Evolutionary conservation across 495 filamentous ascomycete species (phyloP), one percentile per base, ranked within the genome.

Genomic region (Xylaria venustula): DNA sequence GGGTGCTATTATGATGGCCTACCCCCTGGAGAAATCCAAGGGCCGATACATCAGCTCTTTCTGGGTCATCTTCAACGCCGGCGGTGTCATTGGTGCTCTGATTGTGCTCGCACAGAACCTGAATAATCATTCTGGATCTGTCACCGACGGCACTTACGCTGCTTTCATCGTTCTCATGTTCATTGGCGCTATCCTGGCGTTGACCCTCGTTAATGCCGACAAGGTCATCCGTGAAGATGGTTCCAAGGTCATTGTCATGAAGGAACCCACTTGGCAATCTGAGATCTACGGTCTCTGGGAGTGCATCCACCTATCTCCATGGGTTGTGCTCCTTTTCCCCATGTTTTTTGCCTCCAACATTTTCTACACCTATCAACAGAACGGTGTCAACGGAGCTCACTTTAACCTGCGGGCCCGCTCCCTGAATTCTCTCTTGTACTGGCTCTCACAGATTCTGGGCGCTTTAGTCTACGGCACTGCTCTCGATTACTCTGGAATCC

Each of bases 61-160:
- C 75, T 97, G 93, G 93, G 85, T 90, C 55, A 96, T 97, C 66
- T 98, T 97, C 81, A 98, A 98, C 73, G 72, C 92, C 32, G 93
- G 93, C 62, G 93, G 86, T 67, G 93, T 96, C 56, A 91, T 97
- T 78, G 93, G 93, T 28, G 87, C 87, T 60, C 79, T 96, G 77
- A 87, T 94, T 53, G 90, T 89, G 15, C 87, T 96, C 25, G 91
- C 84, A 19, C 85, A 92, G 71, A 93, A 93, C 73, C 82, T 93
- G 67, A 78, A 93, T 73, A 74, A 77, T 48, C 81, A 67, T 4
- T 78, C 80, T 57, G 81, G 76, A 42, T 75, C 79, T 17, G 90
- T 95, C 60, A 88, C 79, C 40, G 87, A 93, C 72, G 92, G 92
- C 49, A 97, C 93, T 48, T 98, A 97, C 67, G 81, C 93, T 56